These are phyloP conservation scores for Cercophora scortea DNA, from an alignment of 495 filamentous ascomycete genomes.

Conservation along the genomic window DNA sequence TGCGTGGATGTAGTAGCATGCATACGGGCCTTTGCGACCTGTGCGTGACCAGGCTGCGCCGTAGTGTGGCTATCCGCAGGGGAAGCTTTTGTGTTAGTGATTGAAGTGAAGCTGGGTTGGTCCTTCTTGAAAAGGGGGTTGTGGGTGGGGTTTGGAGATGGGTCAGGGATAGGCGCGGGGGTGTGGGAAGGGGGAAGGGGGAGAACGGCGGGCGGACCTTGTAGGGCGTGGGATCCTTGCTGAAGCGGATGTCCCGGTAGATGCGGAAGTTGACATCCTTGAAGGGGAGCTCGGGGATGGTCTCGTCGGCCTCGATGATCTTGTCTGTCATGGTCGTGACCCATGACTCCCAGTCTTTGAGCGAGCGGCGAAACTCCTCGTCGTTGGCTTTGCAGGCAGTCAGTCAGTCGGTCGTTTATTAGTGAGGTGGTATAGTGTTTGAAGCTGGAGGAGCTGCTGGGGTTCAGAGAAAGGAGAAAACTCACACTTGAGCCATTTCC, in stretches of 20 bases:
- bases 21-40: slow-evolving; percentile 78
- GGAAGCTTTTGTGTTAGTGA: background rate
- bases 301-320: slow-evolving; percentile 62
- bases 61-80: slow-evolving; percentile 50
- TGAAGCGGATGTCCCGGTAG: slow-evolving; percentile 74
- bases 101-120: background rate
- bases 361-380: slow-evolving; percentile 62
- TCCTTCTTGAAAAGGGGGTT: background rate
- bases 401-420: background rate
- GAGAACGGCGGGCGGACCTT: slow-evolving; percentile 47
- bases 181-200: slow-evolving; percentile 26
- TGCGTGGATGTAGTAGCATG: slow-evolving; percentile 61
- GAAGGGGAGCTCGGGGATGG: slow-evolving; percentile 72
- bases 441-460: background rate
- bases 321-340: slow-evolving; percentile 61
- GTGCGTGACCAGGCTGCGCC: slow-evolving; percentile 82
- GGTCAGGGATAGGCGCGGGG: background rate
- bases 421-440: background rate
- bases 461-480: background rate
- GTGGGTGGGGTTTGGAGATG: slow-evolving; percentile 19
- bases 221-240: slow-evolving; percentile 74
- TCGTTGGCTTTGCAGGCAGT: slow-evolving; percentile 50
- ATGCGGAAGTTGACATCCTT: slow-evolving; percentile 85
- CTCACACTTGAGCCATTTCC: slow-evolving; percentile 74
- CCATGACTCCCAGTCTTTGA: slow-evolving; percentile 73